These are phyloP conservation scores for Coniochaeta sp. DNA, from an alignment of 2,329 filamentous ascomycete genomes.

Conservation along the genomic window DNA sequence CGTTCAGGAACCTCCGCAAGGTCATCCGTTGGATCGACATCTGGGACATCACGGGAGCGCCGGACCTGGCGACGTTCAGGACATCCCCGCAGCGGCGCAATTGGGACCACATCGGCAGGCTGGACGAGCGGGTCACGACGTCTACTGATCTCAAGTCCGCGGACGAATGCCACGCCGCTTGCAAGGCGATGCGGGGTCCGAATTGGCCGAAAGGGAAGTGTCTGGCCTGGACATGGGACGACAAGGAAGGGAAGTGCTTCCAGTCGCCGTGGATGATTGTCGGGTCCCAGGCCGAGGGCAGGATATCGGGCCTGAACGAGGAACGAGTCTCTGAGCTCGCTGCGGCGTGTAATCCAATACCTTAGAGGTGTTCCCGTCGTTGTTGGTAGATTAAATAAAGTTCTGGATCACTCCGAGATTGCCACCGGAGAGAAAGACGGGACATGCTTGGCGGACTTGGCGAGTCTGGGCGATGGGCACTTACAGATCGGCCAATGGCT, in stretches of 20 bases:
- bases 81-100: slow-evolving; percentile 26
- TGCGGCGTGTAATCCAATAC: not conserved
- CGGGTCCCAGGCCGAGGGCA: slow-evolving; percentile 26
- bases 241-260: slow-evolving; percentile 30
- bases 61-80: slow-evolving; percentile 29
- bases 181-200: slow-evolving; percentile 24
- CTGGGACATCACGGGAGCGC: slow-evolving; percentile 37
- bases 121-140: slow-evolving; percentile 32
- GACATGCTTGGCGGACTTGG: not conserved
- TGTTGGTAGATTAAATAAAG: too few relatives aligned
- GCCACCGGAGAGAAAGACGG: not conserved
- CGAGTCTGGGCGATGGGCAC: not conserved
- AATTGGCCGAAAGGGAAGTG: slow-evolving; percentile 32
- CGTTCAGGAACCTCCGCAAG: slow-evolving; percentile 26
- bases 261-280: slow-evolving; percentile 43
- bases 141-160: slow-evolving; percentile 28
- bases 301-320: slow-evolving; percentile 31
- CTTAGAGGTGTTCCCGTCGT: too few relatives aligned
- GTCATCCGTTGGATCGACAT: slow-evolving; percentile 42
- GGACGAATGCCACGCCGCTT: slow-evolving; percentile 36
- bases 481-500: too few relatives aligned
- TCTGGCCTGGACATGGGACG: slow-evolving; percentile 45
- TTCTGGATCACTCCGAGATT: not conserved
- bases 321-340: slow-evolving; percentile 6
- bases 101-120: slow-evolving; percentile 42